Base-by-base conservation (phyloP, 2,329 filamentous ascomycete species). In the Dothideomycetes sp. region DNA sequence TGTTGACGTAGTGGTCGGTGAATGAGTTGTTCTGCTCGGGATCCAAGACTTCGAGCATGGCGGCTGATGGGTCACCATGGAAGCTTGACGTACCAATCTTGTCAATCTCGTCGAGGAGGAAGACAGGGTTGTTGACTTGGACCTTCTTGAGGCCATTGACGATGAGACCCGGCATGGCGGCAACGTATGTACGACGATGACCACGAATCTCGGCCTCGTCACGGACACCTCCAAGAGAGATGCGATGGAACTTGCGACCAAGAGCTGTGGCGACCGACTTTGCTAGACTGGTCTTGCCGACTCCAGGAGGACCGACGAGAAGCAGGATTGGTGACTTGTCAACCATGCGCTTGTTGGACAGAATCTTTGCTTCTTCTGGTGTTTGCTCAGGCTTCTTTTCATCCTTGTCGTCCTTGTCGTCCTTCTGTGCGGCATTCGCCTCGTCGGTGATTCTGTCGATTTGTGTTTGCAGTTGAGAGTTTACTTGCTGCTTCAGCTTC, bases 131-230 rank as follows among this genome's bases (percentile, higher is more conserved):
- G 3, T 86, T 78, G 15, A 96, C 89, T 33, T 88, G 89, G 22
- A 93, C 89, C 66, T 96, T 98, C 65, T 91, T 88, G 41, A 98
- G 61, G 0, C 89, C 91, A 58, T 87, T 88, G 20, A 96, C 88
- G 45, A 98, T 83, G 41, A 96, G 70, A 40, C 91, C 91, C 8
- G 91, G 91, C 89, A 98, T 95, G n/a, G 91, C 91, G 16, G 91
- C 91, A 44, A 98, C 91, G 57, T 98, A 98, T 1, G 91, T 98
- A 51, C 91, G 75, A 42, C 91, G 76, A 62, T 98, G 91, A 8
- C 91, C 91, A 45, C 91, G 78, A 45, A 98, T 96, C 64, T 98
- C 91, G 12, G 91, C 91, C 61, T 98, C 91, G 54, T 98, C 91
- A 41, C 91, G 74, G 3, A 98, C 89, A 51, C 91, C 91, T 46